Evolutionary conservation across 495 filamentous ascomycete genomes (phyloP).

Genomic region (Trichoderma erinaceum): DNA sequence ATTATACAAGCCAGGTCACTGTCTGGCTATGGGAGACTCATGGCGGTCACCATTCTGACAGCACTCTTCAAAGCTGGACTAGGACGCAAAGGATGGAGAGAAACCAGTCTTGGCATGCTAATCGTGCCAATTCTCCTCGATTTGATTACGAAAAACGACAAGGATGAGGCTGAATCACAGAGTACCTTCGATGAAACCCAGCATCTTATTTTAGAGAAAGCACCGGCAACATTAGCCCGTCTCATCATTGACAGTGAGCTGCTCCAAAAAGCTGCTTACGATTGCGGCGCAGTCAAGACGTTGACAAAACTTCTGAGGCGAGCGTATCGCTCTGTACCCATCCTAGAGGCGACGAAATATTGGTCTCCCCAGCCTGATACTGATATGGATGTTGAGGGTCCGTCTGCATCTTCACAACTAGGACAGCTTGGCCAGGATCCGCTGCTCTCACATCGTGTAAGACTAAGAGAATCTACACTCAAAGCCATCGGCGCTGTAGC

Average conservation of each 20-base stretch:
- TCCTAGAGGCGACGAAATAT: slow-evolving; percentile 32
- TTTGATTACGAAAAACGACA: slow-evolving; percentile 57
- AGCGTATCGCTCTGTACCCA: slow-evolving; percentile 43
- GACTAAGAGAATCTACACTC: slow-evolving; percentile 69
- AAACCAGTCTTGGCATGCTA: slow-evolving; percentile 56
- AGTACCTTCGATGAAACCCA: slow-evolving; percentile 27
- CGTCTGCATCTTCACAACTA: slow-evolving; percentile 35
- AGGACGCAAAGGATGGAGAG: slow-evolving; percentile 52
- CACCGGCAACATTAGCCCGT: slow-evolving; percentile 67
- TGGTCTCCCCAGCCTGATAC: slow-evolving; percentile 37
- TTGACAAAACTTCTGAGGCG: slow-evolving; percentile 73
- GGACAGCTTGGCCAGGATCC: slow-evolving; percentile 58
- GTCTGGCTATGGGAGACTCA: slow-evolving; percentile 58
- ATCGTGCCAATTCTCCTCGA: slow-evolving; percentile 67
- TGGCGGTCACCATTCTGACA: slow-evolving; percentile 73
- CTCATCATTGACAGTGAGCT: slow-evolving; percentile 69
- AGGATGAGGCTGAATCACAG: slow-evolving; percentile 32
- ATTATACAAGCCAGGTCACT: slow-evolving; percentile 61
- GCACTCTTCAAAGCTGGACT: slow-evolving; percentile 67
- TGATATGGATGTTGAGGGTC: slow-evolving; percentile 20
- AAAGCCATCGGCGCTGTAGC: slow-evolving; percentile 72
- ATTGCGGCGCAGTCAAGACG: slow-evolving; percentile 66
- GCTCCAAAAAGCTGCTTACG: slow-evolving; percentile 75
- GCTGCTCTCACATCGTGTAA: slow-evolving; percentile 64
- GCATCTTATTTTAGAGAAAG: slow-evolving; percentile 58